These are phyloP conservation scores for Actinomortierella ambigua DNA, from an alignment of 371 early-diverging fungal genomes.

Conservation along the genomic window DNA sequence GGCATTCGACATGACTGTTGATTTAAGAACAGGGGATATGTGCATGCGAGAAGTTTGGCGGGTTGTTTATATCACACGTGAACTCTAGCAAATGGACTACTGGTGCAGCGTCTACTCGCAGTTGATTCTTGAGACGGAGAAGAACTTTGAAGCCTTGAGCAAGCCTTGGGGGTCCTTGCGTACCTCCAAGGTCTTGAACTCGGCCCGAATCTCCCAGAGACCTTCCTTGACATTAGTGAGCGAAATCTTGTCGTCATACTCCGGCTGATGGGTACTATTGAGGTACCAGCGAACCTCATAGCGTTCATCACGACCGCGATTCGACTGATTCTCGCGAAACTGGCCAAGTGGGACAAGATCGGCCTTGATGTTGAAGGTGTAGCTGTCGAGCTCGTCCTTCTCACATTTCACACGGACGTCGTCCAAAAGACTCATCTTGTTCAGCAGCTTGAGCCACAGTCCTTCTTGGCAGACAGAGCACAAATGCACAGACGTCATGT, in stretches of 20 bases:
- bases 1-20: too few relatives aligned
- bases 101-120: conserved; percentile 4
- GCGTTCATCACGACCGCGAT: conserved; percentile 25
- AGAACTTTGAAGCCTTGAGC: conserved; percentile 42
- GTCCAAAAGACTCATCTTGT: conserved; percentile 55
- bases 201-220: conserved; percentile 44
- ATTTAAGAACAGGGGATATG: too few relatives aligned
- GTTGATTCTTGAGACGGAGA: conserved; percentile 21
- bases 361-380: conserved; percentile 21
- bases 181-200: conserved; percentile 47
- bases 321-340: conserved; percentile 43
- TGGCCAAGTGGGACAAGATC: conserved; percentile 52
- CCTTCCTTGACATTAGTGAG: conserved; percentile 22
- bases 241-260: conserved; percentile 20
- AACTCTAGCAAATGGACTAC: not conserved
- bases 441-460: conserved; percentile 57
- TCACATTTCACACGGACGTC: conserved; percentile 39
- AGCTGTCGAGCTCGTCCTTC: not conserved
- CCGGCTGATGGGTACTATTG: conserved; percentile 26
- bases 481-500: conserved; percentile 54
- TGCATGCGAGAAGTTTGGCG: too few relatives aligned
- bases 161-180: conserved; percentile 47
- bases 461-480: conserved; percentile 67
- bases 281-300: conserved; percentile 46
- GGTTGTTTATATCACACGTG: too few relatives aligned